phyloP scores from a whole-genome alignment of 306 rosid species.

The Betula pendula region DNA sequence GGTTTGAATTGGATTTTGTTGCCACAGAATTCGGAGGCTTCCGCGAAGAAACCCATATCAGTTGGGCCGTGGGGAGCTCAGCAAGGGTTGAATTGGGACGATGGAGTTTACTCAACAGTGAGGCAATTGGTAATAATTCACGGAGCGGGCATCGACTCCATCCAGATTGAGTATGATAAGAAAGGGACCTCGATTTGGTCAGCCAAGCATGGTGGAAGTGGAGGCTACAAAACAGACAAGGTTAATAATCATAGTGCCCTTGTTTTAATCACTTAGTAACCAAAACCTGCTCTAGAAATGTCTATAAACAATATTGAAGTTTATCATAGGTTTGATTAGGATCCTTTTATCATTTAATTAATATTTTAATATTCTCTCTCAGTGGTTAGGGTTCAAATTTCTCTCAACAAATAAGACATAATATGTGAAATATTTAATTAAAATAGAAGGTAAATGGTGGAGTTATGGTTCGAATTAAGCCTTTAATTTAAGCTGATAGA shows the following conservation, averaged over 20 bases:
- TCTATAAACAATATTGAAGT: not conserved
- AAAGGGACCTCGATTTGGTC: conserved; percentile 27
- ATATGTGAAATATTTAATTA: too few species aligned
- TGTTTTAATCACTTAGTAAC: not conserved
- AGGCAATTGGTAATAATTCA: conserved; percentile 23
- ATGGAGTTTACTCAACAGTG: conserved; percentile 23
- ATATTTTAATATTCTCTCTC: too few species aligned
- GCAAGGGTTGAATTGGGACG: conserved; percentile 31
- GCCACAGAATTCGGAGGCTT: not conserved
- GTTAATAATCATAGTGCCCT: conserved; percentile 10
- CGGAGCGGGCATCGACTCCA: conserved; percentile 18
- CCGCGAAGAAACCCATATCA: conserved; percentile 4
- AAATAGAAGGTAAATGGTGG: too few species aligned
- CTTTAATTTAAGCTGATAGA: too few species aligned
- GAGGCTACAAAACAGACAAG: conserved; percentile 46
- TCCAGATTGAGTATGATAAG: conserved; percentile 30
- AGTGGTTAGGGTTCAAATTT: too few species aligned
- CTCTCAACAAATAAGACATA: too few species aligned
- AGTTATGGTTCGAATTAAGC: too few species aligned
- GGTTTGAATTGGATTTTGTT: not conserved
- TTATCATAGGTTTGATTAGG: not conserved
- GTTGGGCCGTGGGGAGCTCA: conserved; percentile 39
- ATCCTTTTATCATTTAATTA: not conserved
- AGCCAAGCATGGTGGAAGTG: conserved; percentile 29
- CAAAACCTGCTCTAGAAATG: not conserved